Evolutionary conservation across 2,329 filamentous ascomycete genomes (phyloP), one percentile per base, ranked within the genome.

Genomic region (Tolypocladium sp.): DNA sequence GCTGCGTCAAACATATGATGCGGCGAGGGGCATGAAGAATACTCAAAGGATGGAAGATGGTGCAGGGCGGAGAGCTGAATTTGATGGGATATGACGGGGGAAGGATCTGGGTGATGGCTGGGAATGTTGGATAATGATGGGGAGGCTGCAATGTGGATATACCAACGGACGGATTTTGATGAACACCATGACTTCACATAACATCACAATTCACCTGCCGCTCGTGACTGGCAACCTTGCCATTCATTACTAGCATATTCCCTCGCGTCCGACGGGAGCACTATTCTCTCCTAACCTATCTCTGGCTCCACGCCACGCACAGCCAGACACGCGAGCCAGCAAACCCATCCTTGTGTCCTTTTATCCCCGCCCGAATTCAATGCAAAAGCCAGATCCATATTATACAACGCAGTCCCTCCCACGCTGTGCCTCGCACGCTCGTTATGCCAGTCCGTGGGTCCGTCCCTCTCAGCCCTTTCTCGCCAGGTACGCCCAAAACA

Each of bases 401-500:
- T 55, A 55, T 27, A 55, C 35, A 38, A 49, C 25, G 44, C 25
- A 9, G 15, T 20, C 25, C n/a, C 25, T 30, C 44, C 25, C 13
- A 51, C 15, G 17, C 27, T 30, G 46, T 49, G 25, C 33, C 10
- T 55, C 37, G 4, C 25, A 5, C 53, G 53, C 53, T 42, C 13
- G 7, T 10, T n/a, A 30, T 33, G 46, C 46, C 46, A 33, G 27
- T 33, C 15, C 46, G 42, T 22, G 25, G 25, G 46, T 15, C 46
- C 6, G 15, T 49, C 15, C 25, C 25, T 46, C 22, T 60, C 55
- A 90, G 63, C 87, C 86, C 67, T 79, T 79, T 74, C 82, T 84
- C 59, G 87, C 78, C 65, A 93, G 73, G 74, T 85, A 90, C 37
- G 78, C 77, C 78, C 89, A 94, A 70, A 86, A 85, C 17, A 76